phyloP scores from a whole-genome alignment of 495 filamentous ascomycete species.

The Elasticomyces elasticus region DNA sequence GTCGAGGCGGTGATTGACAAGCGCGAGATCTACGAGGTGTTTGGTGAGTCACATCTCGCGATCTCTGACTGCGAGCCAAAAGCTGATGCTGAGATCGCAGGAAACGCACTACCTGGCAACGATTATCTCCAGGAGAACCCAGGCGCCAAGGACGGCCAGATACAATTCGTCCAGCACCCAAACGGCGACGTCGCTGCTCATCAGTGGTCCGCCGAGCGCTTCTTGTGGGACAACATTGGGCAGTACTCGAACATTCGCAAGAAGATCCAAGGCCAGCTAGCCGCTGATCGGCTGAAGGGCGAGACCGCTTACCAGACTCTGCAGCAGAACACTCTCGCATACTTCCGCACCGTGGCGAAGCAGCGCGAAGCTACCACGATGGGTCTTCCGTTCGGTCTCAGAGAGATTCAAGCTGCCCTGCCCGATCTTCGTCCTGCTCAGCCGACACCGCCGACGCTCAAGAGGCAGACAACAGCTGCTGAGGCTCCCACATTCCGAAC shows the following conservation, averaged over 20 bases:
- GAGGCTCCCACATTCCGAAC: not conserved
- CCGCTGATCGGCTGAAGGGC: constrained; percentile 26
- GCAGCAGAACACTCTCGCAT: constrained; percentile 25
- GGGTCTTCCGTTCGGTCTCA: constrained; percentile 12
- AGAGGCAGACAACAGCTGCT: not conserved
- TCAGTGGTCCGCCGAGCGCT: constrained; percentile 28
- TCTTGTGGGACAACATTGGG: constrained; percentile 31
- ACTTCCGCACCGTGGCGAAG: constrained; percentile 31
- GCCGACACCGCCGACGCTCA: not conserved
- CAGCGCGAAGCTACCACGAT: constrained; percentile 23
- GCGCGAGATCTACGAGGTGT: constrained; percentile 22
- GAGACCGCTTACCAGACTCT: constrained; percentile 22
- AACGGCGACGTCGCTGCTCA: constrained; percentile 34
- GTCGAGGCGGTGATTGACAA: constrained; percentile 16
- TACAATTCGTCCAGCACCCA: constrained; percentile 31
- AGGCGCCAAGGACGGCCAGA: constrained; percentile 26
- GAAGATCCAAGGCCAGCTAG: constrained; percentile 31
- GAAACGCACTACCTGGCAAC: constrained; percentile 24
- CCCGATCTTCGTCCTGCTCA: constrained; percentile 2
- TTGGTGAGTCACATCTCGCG: too few species aligned
- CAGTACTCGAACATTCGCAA: constrained; percentile 29
- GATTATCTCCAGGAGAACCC: constrained; percentile 23
- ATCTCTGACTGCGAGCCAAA: too few species aligned
- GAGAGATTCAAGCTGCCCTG: constrained; percentile 16
- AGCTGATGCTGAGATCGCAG: too few species aligned